Conservation (phyloP, 164 flowering plant species). For the Vitis riparia region DNA sequence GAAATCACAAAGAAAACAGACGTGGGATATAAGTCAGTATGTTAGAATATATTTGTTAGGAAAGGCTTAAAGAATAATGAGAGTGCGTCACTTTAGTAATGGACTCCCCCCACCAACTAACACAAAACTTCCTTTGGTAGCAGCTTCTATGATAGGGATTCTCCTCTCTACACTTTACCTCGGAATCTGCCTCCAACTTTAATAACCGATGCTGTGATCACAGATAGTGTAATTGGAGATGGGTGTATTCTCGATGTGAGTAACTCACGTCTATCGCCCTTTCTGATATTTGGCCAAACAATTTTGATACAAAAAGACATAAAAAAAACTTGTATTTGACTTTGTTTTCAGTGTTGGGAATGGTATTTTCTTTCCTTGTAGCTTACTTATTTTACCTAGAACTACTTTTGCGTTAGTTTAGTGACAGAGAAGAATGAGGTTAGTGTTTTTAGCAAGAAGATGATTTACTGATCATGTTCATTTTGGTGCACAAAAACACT, state of each 20-base stretch:
- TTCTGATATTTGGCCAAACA: too few relatives aligned
- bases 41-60: conserved; percentile 8
- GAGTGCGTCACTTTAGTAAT: background rate
- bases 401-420: background rate
- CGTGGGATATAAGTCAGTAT: conserved; percentile 54
- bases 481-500: too few relatives aligned
- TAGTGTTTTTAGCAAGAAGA: too few relatives aligned
- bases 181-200: conserved; percentile 70
- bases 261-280: background rate
- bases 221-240: conserved; percentile 72
- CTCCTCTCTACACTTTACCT: conserved; percentile 65
- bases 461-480: too few relatives aligned
- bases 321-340: background rate
- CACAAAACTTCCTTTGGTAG: conserved; percentile 20
- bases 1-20: conserved; percentile 46
- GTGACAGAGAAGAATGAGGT: too few relatives aligned
- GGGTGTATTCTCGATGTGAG: conserved; percentile 81
- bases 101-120: conserved; percentile 12
- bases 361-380: too few relatives aligned
- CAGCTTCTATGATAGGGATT: conserved; percentile 66
- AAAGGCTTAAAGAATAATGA: conserved; percentile 3
- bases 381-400: too few relatives aligned
- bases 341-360: too few relatives aligned
- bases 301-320: too few relatives aligned
- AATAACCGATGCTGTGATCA: conserved; percentile 47